Base-by-base conservation (phyloP, 2,329 filamentous ascomycete species). In the Penicillium palitans region DNA sequence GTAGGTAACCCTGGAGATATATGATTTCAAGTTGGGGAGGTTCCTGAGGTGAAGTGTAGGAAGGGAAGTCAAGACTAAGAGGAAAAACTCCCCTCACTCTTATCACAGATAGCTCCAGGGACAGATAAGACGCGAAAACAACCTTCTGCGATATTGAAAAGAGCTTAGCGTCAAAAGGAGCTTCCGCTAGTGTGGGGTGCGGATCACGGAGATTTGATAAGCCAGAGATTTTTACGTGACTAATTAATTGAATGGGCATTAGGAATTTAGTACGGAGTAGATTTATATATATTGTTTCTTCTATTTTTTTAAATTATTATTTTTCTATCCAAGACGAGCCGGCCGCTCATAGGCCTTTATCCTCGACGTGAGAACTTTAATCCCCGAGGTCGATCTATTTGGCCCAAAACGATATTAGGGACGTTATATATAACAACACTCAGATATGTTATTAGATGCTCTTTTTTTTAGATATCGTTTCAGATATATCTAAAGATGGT, bases 181-280 rank as follows among this genome's bases (percentile, higher is more conserved):
- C 42, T 57, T 42, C 50, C 41, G 15, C 21, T 31, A 17, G 19
- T 50, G 55, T 57, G 55, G 55, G 55, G 55, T 58, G 37, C 50
- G 55, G 55, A 57, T 57, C 55, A 17, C 24, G n/a, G 15, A 13
- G 35, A 48, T 58, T 57, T 46, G 55, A 57, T 57, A 57, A 57
- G 55, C 41, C 27, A 31, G 40, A 44, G n/a, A 19, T 31, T 45
- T 35, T 27, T 29, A 27, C 7, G 24, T 55, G 45, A 55, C 53
- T 55, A 55, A 55, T 29, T 51, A 55, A 55, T 29, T 51, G 37
- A 51, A 51, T 51, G 49, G 19, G 29, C 45, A 25, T 27, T 51
- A 21, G 29, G 13, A 35, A 48, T 35, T 31, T 6, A 33, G 12
- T 25, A 25, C 24, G 24, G 24, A 25, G 24, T 25, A 25, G 12